Conservation (phyloP, 129 eudicot species). For the Oenanthe sinensis region DNA sequence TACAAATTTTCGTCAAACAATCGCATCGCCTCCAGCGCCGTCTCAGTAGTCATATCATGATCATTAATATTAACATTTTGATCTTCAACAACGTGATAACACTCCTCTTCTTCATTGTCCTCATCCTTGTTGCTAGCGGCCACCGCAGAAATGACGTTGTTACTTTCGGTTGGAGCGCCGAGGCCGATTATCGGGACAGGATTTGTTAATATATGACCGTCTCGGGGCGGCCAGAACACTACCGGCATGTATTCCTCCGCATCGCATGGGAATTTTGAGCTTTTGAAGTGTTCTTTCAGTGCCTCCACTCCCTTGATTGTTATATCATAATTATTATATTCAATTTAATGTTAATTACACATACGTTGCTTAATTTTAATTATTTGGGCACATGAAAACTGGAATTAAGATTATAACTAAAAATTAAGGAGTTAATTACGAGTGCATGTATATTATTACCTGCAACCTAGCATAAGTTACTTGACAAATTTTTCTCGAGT, state of each 20-base stretch:
- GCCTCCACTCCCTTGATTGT: constrained; percentile 64
- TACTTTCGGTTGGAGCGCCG: not conserved
- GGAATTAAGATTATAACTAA: not conserved
- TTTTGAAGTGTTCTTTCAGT: constrained; percentile 83
- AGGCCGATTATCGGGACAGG: constrained; percentile 50
- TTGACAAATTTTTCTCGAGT: constrained; percentile 85
- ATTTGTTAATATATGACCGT: constrained; percentile 42
- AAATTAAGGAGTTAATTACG: too few species aligned
- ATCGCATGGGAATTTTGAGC: constrained; percentile 83
- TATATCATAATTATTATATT: too few species aligned
- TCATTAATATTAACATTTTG: not conserved
- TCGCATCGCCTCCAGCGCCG: not conserved
- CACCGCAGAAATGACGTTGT: not conserved
- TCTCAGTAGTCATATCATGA: not conserved
- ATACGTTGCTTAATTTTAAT: too few species aligned
- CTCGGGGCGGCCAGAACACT: constrained; percentile 66
- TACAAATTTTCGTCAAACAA: constrained; percentile 1
- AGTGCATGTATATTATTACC: constrained; percentile 25
- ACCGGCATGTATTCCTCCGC: constrained; percentile 93
- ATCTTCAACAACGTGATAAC: not conserved
- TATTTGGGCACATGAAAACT: too few species aligned
- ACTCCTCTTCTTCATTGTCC: not conserved
- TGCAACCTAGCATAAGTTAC: constrained; percentile 91
- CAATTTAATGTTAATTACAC: not conserved
- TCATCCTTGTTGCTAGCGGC: not conserved